A percentile compares a stretch with the other conserved stretches of the same genome.
Conservation (phyloP, 176 grass and related monocot genomes). For the Chloris gayana region DNA sequence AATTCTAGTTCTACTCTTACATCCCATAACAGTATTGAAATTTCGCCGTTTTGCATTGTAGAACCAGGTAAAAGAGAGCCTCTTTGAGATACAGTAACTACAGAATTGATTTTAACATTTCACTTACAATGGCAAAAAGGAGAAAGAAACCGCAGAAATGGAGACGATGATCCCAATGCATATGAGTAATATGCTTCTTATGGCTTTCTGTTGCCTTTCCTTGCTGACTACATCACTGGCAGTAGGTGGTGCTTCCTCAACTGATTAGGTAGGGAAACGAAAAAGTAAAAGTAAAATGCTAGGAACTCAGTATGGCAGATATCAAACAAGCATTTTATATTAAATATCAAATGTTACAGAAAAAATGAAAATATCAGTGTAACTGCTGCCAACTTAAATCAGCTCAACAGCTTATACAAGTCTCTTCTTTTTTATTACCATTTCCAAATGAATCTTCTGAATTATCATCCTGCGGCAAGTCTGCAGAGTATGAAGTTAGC, state of each 20-base stretch:
- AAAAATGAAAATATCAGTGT: neutral
- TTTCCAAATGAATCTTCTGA: slow-evolving; percentile 28
- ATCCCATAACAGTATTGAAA: neutral
- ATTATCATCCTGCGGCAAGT: slow-evolving; percentile 28
- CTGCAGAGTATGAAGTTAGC: slow-evolving; percentile 30
- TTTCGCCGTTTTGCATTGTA: slow-evolving; percentile 6
- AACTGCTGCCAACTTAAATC: neutral
- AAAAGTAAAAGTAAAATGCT: neutral
- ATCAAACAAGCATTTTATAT: slow-evolving; percentile 12
- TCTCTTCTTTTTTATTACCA: slow-evolving; percentile 22
- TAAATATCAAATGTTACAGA: neutral
- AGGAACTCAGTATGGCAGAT: slow-evolving; percentile 8
- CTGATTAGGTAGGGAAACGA: neutral
- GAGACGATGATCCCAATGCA: slow-evolving; percentile 56
- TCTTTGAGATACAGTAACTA: neutral
- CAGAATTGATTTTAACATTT: neutral
- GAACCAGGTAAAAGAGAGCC: neutral
- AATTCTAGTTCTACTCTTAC: neutral
- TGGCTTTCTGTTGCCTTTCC: slow-evolving; percentile 60
- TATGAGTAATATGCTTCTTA: slow-evolving; percentile 52
- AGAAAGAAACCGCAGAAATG: slow-evolving; percentile 54
- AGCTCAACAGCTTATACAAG: neutral
- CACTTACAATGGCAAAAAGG: slow-evolving; percentile 72
- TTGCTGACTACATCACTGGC: slow-evolving; percentile 30
- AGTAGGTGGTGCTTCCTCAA: slow-evolving; percentile 38